These are phyloP conservation scores for Tanozyma kutaoensis DNA, from an alignment of 805 yeast genomes.

Conservation along the genomic window DNA sequence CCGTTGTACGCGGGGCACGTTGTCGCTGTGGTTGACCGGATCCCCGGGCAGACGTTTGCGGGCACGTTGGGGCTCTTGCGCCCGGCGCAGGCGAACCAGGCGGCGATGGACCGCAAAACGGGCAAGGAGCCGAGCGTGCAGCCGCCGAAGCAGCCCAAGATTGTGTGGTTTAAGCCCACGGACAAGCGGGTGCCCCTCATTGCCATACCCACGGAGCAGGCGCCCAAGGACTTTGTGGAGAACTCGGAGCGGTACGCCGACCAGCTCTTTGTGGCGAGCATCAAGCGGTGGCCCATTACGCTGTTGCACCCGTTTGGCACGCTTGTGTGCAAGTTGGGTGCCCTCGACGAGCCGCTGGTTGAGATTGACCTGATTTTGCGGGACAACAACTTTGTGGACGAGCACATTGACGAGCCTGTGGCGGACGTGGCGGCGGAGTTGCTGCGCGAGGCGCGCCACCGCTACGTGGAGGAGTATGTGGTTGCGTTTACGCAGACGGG, in stretches of 20 bases:
- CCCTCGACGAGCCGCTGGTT: neutral
- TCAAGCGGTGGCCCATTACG: slow-evolving; percentile 98
- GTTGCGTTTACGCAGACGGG: slow-evolving; percentile 51
- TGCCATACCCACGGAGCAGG: slow-evolving; percentile 98
- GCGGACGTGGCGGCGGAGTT: slow-evolving; percentile 24
- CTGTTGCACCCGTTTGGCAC: slow-evolving; percentile 98
- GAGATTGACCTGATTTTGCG: slow-evolving; percentile 46
- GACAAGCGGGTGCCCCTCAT: slow-evolving; percentile 95
- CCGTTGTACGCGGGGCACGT: slow-evolving; percentile 97
- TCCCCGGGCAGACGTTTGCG: slow-evolving; percentile 90
- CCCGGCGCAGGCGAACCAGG: slow-evolving; percentile 90
- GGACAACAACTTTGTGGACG: slow-evolving; percentile 75
- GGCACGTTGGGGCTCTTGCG: slow-evolving; percentile 90
- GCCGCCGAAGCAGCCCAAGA: slow-evolving; percentile 54
- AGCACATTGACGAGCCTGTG: slow-evolving; percentile 26
- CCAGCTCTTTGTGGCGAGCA: slow-evolving; percentile 83
- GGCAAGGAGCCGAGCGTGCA: slow-evolving; percentile 34
- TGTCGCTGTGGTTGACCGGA: slow-evolving; percentile 94
- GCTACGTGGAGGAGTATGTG: slow-evolving; percentile 46
- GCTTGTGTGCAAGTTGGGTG: slow-evolving; percentile 54
- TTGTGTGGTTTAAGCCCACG: slow-evolving; percentile 98
- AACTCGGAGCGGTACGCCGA: slow-evolving; percentile 75
- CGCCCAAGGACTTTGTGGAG: slow-evolving; percentile 89
- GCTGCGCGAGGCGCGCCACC: slow-evolving; percentile 24
- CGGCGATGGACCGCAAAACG: slow-evolving; percentile 42